Evolutionary conservation across 306 rosid genomes (phyloP).

Genomic region (Abrus precatorius): DNA sequence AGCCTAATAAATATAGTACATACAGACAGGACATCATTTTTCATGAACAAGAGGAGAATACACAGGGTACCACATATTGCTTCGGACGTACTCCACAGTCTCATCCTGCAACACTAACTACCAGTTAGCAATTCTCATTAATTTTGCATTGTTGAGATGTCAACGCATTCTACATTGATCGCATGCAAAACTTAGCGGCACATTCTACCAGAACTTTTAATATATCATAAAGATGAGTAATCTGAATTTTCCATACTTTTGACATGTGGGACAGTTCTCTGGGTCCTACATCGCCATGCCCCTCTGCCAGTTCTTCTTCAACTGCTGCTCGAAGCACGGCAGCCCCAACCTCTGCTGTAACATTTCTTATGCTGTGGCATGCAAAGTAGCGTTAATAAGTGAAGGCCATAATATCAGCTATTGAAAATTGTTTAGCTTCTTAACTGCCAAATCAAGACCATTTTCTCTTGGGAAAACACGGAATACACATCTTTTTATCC

Average conservation of each 20-base stretch:
- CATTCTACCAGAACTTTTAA: constrained; percentile 21
- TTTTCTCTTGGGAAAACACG: neutral
- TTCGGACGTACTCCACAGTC: constrained; percentile 68
- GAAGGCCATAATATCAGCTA: constrained; percentile 33
- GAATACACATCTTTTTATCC: constrained; percentile 13
- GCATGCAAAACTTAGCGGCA: constrained; percentile 14
- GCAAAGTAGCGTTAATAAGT: constrained; percentile 38
- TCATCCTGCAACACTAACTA: constrained; percentile 71
- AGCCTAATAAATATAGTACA: constrained; percentile 1
- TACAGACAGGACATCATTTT: constrained; percentile 52
- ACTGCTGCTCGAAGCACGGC: constrained; percentile 89
- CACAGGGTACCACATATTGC: constrained; percentile 86
- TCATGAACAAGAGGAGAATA: constrained; percentile 94
- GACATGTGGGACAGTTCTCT: constrained; percentile 83
- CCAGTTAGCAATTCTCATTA: constrained; percentile 17
- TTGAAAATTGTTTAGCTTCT: constrained; percentile 12
- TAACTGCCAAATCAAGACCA: constrained; percentile 21
- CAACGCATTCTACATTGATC: neutral
- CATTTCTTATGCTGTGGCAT: constrained; percentile 76
- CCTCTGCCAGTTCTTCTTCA: constrained; percentile 87
- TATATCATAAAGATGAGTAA: neutral
- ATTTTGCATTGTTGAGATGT: constrained; percentile 23
- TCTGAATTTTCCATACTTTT: constrained; percentile 64
- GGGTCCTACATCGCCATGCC: constrained; percentile 76
- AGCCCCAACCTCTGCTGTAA: constrained; percentile 96